A percentile compares a stretch with the other conserved stretches of the same genome.
Conservation (phyloP, 2,329 filamentous ascomycete genomes). For the Diaporthe sp. region DNA sequence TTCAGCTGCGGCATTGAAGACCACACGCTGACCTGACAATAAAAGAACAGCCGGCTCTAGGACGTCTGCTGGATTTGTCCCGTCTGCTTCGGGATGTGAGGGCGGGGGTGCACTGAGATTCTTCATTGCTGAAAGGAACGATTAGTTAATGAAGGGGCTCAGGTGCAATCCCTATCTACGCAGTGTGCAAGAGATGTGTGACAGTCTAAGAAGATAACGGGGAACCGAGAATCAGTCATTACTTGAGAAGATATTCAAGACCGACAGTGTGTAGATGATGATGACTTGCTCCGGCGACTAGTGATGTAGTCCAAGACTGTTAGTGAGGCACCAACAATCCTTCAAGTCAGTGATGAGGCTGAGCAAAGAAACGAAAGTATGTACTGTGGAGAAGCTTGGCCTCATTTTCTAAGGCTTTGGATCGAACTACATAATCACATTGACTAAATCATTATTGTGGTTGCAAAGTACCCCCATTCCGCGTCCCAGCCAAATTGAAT, state of each 20-base stretch:
- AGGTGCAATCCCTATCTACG: background rate
- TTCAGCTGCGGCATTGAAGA: background rate
- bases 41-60: background rate
- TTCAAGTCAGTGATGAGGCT: background rate
- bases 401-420: background rate
- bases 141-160: background rate
- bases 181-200: too few species aligned
- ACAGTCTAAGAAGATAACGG: background rate
- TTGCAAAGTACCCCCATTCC: too few species aligned
- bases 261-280: background rate
- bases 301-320: background rate
- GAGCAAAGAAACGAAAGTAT: too few species aligned
- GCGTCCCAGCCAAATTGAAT: background rate
- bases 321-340: background rate
- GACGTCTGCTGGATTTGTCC: background rate
- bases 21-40: background rate
- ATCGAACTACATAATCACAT: too few species aligned
- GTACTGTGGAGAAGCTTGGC: background rate
- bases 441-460: too few species aligned
- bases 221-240: too few species aligned
- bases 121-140: background rate
- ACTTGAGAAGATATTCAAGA: background rate
- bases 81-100: background rate
- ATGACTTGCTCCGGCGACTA: background rate
- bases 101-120: background rate